Evolutionary conservation across 2,329 filamentous ascomycete species (phyloP).

Genomic region (Paracorniculantispora psalliotae): DNA sequence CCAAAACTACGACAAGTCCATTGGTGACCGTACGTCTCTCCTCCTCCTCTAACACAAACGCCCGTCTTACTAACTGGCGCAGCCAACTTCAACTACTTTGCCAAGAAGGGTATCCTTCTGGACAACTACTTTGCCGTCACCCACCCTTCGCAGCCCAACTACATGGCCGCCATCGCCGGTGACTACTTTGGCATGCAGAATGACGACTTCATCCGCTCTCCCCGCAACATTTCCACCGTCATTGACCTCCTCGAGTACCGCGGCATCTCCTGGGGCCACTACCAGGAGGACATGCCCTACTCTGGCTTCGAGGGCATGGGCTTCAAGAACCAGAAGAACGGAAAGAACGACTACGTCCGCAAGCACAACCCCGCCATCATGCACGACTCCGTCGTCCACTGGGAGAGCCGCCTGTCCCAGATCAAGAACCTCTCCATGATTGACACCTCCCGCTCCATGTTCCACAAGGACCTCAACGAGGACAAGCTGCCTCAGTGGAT

Average conservation of each 20-base stretch:
- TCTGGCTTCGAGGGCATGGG: conserved; percentile 62
- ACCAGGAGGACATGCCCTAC: conserved; percentile 75
- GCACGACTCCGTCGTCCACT: conserved; percentile 59
- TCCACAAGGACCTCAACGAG: conserved; percentile 60
- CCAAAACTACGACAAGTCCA: conserved; percentile 61
- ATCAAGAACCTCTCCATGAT: conserved; percentile 63
- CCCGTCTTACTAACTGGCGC: neutral
- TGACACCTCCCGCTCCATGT: conserved; percentile 44
- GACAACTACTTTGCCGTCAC: conserved; percentile 53
- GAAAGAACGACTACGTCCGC: conserved; percentile 71
- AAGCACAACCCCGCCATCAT: conserved; percentile 71
- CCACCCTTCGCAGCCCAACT: conserved; percentile 73
- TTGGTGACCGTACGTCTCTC: conserved; percentile 50
- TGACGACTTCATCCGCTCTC: conserved; percentile 57
- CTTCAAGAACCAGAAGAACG: conserved; percentile 60
- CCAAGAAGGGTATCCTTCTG: conserved; percentile 27
- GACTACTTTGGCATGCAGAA: conserved; percentile 71
- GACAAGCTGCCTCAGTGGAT: conserved; percentile 67
- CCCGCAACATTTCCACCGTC: conserved; percentile 59
- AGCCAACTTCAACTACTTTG: conserved; percentile 27
- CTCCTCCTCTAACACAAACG: neutral
- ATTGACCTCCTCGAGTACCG: conserved; percentile 64
- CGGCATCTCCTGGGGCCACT: conserved; percentile 63
- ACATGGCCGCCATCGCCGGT: conserved; percentile 61
- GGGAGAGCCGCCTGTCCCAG: conserved; percentile 54